Evolutionary conservation across 176 grass and related monocot genomes (phyloP), one percentile per base, ranked within the genome.

Genomic region (Lolium rigidum): DNA sequence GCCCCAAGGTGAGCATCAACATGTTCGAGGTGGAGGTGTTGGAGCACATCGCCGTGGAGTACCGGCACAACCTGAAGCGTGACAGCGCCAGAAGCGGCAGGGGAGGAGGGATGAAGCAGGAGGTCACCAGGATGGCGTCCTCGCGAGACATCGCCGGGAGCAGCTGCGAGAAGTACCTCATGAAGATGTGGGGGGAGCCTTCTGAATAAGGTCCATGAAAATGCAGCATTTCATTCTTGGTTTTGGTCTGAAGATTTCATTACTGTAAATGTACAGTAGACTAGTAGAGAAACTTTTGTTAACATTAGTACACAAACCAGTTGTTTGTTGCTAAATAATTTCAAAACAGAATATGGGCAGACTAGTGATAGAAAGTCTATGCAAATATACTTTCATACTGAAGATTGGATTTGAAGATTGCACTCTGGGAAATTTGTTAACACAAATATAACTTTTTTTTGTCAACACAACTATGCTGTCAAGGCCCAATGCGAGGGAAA

Each of bases 1-100:
- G 10, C 77, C 92, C 92, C 56, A 90, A 37, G 76, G 51, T 97
- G 84, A 91, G 81, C n/a, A 97, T 96, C 38, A 92, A 93, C 71
- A 97, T 94, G 94, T 97, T 99, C 49, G 90, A 97, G 3, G 85
- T 66, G 38, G 94, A 97, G 55, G 97, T 99, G n/a, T 93, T 99
- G 7, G 97, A 99, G 77, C 94, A 97, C 64, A 72, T 99, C 25
- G 83, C 86, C 65, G 55, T 97, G 70, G 94, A 99, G 70, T 99
- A 99, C 80, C 86, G 94, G 69, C 94, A 99, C 69, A 99, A 93
- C 86, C 38, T 96, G 28, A 94, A 96, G 88, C 70, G 50, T 7
- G 78, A 10, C n/a, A 68, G 38, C n/a, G 31, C 31, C 31, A 63
- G 9, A 25, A 62, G 24, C 38, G 80, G 62, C 10, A 24, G 21